These are phyloP conservation scores for Psilocybe azurescens DNA, from an alignment of 768 basidiomycete genomes.

Conservation along the genomic window DNA sequence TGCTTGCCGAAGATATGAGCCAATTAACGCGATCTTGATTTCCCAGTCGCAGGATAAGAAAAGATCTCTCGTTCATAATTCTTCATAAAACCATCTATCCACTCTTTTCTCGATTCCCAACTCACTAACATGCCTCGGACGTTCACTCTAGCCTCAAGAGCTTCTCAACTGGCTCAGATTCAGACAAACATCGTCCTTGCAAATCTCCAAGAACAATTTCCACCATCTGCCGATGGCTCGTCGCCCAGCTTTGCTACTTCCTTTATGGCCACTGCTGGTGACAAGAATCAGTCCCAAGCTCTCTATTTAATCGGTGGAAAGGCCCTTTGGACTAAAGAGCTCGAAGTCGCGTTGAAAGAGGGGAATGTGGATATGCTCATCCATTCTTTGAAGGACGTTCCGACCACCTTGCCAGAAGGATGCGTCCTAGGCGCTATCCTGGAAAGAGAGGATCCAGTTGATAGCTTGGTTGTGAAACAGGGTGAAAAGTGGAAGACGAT, in stretches of 20 bases:
- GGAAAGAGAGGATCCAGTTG: constrained; percentile 87
- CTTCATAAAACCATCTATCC: constrained; percentile 5
- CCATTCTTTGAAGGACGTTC: constrained; percentile 93
- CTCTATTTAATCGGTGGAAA: constrained; percentile 92
- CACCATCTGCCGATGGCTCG: constrained; percentile 41
- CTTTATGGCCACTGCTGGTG: constrained; percentile 73
- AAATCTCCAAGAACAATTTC: constrained; percentile 61
- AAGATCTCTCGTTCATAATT: neutral
- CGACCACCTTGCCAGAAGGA: constrained; percentile 83
- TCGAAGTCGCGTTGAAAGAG: constrained; percentile 83
- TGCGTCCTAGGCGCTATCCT: constrained; percentile 87
- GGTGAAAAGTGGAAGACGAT: constrained; percentile 71
- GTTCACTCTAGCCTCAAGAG: constrained; percentile 83
- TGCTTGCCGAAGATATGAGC: constrained; percentile 12
- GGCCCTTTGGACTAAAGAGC: constrained; percentile 94
- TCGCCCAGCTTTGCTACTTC: constrained; percentile 46
- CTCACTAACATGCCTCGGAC: constrained; percentile 42
- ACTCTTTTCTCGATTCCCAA: neutral
- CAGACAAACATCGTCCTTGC: constrained; percentile 85
- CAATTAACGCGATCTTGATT: constrained; percentile 12
- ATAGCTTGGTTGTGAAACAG: constrained; percentile 85
- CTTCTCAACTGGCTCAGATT: constrained; percentile 86
- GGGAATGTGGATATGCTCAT: constrained; percentile 88
- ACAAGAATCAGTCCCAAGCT: constrained; percentile 88
- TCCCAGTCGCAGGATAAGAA: constrained; percentile 10